Evolutionary conservation across 2,329 filamentous ascomycete species (phyloP), one percentile per base, ranked within the genome.

Genomic region (Xylaria sp.): DNA sequence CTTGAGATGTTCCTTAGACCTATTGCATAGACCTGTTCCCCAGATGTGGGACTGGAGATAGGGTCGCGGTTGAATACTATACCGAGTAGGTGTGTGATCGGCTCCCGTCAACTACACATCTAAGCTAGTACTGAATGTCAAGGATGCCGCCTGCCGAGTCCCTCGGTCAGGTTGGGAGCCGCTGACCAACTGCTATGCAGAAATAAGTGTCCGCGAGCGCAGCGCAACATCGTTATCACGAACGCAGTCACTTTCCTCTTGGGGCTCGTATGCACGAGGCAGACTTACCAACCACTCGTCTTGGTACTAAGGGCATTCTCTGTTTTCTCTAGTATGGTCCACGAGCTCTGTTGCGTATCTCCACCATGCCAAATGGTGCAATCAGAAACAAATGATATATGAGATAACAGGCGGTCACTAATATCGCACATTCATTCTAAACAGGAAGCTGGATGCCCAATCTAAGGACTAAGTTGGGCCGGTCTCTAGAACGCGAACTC

Each of bases 221-320:
- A 68, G 58, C 72, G 70, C 73, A 70, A 68, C 67, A 70, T 64
- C 41, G 60, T 68, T 68, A 68, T 71, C 71, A 72, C 66, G 67
- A 56, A 62, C 65, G 64, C 62, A 74, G 72, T 66, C 71, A 76
- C 75, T 76, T 77, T 74, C 75, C 75, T 72, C 71, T 71, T 68
- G 71, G 67, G 70, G 59, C 64, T 74, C 69, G 70, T 72, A 72
- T 73, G 20, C 48, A 64, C 59, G 63, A 68, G 62, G 55, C 41
- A 33, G 66, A 59, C 67, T 63, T 64, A 46, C 51, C 71, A 73
- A 71, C 72, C 54, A 56, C 41, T 63, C 23, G 41, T 15, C 41
- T 46, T n/a, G 41, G 1, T 61, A 41, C 48, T 39, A 59, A 64
- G 61, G 20, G 55, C 33, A 46, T n/a, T 54, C 39, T 46, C 46